These are phyloP conservation scores for Kernera saxatilis DNA, from an alignment of 345 rosid species.

Conservation along the genomic window DNA sequence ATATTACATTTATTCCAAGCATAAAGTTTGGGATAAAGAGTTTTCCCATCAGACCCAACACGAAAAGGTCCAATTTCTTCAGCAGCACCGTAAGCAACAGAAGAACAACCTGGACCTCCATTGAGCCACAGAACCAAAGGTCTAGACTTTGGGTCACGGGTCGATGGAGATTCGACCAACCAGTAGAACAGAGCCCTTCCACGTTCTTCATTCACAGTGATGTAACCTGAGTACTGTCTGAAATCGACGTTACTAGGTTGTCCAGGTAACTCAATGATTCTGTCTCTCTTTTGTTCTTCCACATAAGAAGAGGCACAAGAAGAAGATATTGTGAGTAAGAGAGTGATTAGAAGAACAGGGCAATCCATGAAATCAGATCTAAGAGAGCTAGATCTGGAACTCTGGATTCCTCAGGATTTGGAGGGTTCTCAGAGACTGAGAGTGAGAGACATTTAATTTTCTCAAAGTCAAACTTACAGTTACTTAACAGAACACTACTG, in stretches of 20 bases:
- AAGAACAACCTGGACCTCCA: constrained; percentile 97
- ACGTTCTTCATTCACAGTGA: constrained; percentile 63
- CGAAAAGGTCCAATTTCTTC: constrained; percentile 95
- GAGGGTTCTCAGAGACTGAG: constrained; percentile 2
- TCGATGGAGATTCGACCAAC: constrained; percentile 69
- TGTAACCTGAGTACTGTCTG: constrained; percentile 80
- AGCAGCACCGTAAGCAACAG: constrained; percentile 89
- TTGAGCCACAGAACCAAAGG: constrained; percentile 91
- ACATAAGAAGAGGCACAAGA: constrained; percentile 30
- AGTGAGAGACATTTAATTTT: neutral
- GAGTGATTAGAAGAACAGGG: constrained; percentile 12
- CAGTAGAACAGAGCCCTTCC: constrained; percentile 94
- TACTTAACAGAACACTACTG: constrained; percentile 21
- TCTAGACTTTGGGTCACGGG: constrained; percentile 56
- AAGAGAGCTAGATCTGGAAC: constrained; percentile 20
- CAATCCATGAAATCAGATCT: constrained; percentile 27
- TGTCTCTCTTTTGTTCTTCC: constrained; percentile 61
- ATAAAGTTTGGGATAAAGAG: constrained; percentile 62
- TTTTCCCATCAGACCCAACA: constrained; percentile 65
- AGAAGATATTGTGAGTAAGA: constrained; percentile 24
- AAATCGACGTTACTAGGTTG: constrained; percentile 67
- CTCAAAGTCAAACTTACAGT: constrained; percentile 24
- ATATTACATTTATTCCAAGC: constrained; percentile 79
- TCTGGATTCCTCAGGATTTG: constrained; percentile 20
- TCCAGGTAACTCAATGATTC: constrained; percentile 69